These are phyloP conservation scores for Pleurotus citrinopileatus DNA, from an alignment of 768 basidiomycete species.

Conservation along the genomic window DNA sequence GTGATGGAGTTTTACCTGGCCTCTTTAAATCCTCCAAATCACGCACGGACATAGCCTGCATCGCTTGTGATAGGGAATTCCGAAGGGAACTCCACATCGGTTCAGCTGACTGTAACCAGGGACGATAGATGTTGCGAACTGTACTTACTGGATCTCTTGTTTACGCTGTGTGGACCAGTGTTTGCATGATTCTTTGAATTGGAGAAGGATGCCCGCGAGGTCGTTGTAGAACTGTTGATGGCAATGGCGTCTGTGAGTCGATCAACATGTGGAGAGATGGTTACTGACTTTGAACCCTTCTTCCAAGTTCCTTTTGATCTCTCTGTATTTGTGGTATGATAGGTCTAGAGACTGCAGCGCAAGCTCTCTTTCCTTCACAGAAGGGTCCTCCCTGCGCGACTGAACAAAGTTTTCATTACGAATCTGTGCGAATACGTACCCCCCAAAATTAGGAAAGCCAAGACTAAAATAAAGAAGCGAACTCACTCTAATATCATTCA, in stretches of 20 bases:
- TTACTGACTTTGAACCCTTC: conserved; percentile 78
- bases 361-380: conserved; percentile 76
- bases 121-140: background rate
- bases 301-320: conserved; percentile 79
- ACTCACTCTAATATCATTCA: conserved; percentile 47
- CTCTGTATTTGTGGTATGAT: conserved; percentile 85
- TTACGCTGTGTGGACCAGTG: conserved; percentile 71
- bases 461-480: conserved; percentile 45
- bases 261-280: background rate
- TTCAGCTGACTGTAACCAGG: background rate
- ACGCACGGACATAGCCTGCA: conserved; percentile 9
- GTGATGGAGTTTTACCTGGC: conserved; percentile 1
- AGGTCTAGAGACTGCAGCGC: conserved; percentile 80
- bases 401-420: conserved; percentile 70
- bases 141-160: conserved; percentile 74
- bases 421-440: conserved; percentile 38
- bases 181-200: conserved; percentile 75
- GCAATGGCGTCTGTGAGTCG: background rate
- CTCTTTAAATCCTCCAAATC: conserved; percentile 23
- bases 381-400: conserved; percentile 74
- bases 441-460: background rate
- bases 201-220: conserved; percentile 64
- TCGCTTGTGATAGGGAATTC: conserved; percentile 37
- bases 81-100: conserved; percentile 11
- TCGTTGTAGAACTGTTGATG: conserved; percentile 82